phyloP scores from a whole-genome alignment of 106 monocot genomes.

The Dendrobium huoshanense region DNA sequence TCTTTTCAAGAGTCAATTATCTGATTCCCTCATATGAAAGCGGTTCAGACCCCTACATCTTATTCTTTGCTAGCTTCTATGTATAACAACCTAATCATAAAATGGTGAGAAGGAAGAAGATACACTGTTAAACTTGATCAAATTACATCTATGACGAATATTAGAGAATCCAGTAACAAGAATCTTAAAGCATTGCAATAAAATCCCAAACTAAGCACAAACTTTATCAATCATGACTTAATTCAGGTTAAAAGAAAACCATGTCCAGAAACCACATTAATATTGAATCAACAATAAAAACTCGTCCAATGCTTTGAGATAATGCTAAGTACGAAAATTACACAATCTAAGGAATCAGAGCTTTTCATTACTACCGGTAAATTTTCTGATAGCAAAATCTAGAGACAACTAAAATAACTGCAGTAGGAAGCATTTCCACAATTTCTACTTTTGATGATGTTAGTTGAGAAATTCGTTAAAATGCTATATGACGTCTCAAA shows the following conservation, averaged over 20 bases:
- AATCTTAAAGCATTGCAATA: not conserved
- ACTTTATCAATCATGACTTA: not conserved
- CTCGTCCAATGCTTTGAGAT: not conserved
- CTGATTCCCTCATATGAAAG: not conserved
- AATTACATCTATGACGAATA: not conserved
- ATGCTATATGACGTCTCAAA: not conserved
- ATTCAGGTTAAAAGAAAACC: not conserved
- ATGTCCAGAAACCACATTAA: not conserved
- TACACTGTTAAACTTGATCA: not conserved
- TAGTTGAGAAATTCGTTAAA: not conserved
- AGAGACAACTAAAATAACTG: not conserved
- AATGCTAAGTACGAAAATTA: not conserved
- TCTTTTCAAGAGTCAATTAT: not conserved
- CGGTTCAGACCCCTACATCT: not conserved
- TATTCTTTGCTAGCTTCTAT: not conserved
- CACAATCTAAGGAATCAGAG: not conserved
- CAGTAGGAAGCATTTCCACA: not conserved
- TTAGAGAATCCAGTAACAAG: not conserved
- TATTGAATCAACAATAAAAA: not conserved
- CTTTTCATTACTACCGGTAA: not conserved
- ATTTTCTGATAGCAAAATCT: not conserved
- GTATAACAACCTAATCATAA: not conserved
- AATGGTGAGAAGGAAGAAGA: not conserved
- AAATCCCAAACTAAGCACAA: not conserved
- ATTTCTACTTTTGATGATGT: not conserved